A percentile compares a stretch with the other conserved stretches of the same genome.
Evolutionary conservation across 2,329 filamentous ascomycete species (phyloP).

Genomic region (Eurotiales sp.): DNA sequence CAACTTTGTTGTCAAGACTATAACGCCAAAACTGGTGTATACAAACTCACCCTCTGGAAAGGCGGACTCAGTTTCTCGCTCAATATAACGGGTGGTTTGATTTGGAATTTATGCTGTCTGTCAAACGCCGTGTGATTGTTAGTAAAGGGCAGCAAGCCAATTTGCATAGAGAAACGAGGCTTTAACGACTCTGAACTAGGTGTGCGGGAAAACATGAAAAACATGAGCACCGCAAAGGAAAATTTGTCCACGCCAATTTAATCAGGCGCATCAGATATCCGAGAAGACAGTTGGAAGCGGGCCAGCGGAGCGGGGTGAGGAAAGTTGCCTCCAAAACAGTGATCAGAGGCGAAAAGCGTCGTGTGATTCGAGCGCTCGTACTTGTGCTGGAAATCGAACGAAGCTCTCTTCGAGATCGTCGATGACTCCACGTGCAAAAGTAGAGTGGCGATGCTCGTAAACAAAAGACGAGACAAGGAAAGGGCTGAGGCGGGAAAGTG

Average conservation of each 20-base stretch:
- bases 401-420: background rate
- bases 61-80: background rate
- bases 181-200: background rate
- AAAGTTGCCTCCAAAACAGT: background rate
- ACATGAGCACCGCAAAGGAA: background rate
- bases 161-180: background rate
- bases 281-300: background rate
- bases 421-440: background rate
- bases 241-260: background rate
- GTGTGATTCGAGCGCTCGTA: background rate
- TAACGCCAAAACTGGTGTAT: background rate
- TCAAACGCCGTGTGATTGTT: background rate
- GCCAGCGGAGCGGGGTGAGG: conserved; percentile 7
- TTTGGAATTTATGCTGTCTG: background rate
- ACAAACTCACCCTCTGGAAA: background rate
- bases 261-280: conserved; percentile 5
- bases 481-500: background rate
- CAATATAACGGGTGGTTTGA: background rate
- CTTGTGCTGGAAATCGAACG: background rate
- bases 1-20: background rate
- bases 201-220: background rate
- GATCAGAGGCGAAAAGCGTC: background rate
- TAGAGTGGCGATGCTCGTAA: background rate
- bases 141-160: background rate
- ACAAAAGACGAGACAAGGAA: background rate